phyloP scores from a whole-genome alignment of 108 stramenopile genomes.

The Cyclotella kingstonii region DNA sequence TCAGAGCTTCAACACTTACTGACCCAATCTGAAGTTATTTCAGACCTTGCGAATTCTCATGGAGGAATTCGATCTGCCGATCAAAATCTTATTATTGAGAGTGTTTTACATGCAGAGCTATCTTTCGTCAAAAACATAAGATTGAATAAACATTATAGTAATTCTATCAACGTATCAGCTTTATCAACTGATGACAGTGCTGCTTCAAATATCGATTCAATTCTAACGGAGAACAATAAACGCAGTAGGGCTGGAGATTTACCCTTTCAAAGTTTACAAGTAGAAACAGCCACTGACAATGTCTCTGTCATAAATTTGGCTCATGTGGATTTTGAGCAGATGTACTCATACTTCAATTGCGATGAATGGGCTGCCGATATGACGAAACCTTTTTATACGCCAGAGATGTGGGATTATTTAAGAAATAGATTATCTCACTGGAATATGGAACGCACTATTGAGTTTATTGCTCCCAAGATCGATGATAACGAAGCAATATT shows the following conservation, averaged over 20 bases:
- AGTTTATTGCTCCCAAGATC: background rate
- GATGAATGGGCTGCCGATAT: background rate
- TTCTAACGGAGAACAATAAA: too few relatives aligned
- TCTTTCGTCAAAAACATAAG: too few relatives aligned
- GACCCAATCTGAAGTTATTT: background rate
- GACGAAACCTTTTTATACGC: conserved; percentile 7
- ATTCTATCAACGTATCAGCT: too few relatives aligned
- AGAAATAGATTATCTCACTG: background rate
- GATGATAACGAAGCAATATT: conserved; percentile 7
- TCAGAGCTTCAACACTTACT: background rate
- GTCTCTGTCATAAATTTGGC: background rate
- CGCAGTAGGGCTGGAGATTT: too few relatives aligned
- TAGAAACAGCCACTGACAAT: background rate
- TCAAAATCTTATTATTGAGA: background rate
- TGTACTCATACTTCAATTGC: conserved; percentile 17
- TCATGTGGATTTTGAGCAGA: background rate
- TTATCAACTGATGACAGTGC: too few relatives aligned
- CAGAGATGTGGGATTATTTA: background rate
- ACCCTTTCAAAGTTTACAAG: too few relatives aligned
- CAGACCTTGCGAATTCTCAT: background rate
- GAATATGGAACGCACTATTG: background rate
- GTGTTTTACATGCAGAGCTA: background rate
- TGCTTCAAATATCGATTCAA: too few relatives aligned
- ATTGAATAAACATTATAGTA: too few relatives aligned
- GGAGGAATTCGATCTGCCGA: background rate